Percentiles rank a stretch among this genome's conserved stretches.
Conservation (phyloP, 176 grass and related monocot species). For the Triticum dicoccoides region DNA sequence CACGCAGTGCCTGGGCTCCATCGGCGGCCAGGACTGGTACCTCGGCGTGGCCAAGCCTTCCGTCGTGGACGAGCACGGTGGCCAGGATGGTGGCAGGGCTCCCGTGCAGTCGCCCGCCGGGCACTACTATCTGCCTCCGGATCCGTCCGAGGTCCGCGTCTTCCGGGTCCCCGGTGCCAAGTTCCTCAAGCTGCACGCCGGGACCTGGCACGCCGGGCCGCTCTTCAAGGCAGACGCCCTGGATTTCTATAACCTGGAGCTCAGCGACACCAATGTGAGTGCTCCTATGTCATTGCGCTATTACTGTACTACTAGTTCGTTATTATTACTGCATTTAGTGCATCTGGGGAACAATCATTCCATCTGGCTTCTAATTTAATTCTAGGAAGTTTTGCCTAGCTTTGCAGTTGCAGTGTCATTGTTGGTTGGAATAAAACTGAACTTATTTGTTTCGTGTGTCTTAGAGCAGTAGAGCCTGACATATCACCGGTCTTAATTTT, state of each 20-base stretch:
- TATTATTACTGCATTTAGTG: not conserved
- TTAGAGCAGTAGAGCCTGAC: not conserved
- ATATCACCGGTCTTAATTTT: not conserved
- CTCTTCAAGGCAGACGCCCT: slow-evolving; percentile 67
- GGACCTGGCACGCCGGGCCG: slow-evolving; percentile 95
- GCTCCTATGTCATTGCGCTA: not conserved
- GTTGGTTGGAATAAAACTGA: not conserved
- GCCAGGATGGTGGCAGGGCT: slow-evolving; percentile 27
- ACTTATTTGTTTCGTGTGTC: not conserved
- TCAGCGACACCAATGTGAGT: slow-evolving; percentile 98
- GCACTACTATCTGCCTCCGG: slow-evolving; percentile 67
- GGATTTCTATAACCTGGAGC: slow-evolving; percentile 96
- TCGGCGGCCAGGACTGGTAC: slow-evolving; percentile 86
- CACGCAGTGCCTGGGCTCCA: slow-evolving; percentile 86
- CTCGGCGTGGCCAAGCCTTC: slow-evolving; percentile 75
- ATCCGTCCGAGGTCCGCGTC: slow-evolving; percentile 66
- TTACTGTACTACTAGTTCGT: too few relatives aligned
- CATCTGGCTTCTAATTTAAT: not conserved
- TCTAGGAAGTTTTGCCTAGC: not conserved
- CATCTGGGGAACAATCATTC: not conserved
- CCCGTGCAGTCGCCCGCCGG: slow-evolving; percentile 41
- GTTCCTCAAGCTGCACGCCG: slow-evolving; percentile 82
- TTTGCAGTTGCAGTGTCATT: not conserved
- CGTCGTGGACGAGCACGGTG: slow-evolving; percentile 53
- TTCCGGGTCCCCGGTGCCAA: slow-evolving; percentile 80